Evolutionary conservation across 1,284 basidiomycete species (phyloP), one percentile per base, ranked within the genome.

Genomic region (Leccinum solheimii): DNA sequence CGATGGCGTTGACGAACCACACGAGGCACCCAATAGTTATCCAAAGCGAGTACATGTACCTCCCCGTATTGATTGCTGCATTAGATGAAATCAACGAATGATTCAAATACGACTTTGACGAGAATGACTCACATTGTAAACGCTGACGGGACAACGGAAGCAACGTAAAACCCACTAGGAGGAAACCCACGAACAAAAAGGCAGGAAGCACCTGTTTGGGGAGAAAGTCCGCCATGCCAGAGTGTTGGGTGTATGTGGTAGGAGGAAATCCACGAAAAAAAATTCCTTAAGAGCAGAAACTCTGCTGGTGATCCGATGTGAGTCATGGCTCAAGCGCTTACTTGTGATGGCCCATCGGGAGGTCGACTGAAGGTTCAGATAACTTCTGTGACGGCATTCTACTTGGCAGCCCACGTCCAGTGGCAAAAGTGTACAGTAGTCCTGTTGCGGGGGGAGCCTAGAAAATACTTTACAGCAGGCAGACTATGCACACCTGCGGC

Each of bases 31-130:
- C 79, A 3, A 86, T 51, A 2, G 80, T 79, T 3, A 81, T 76
- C 89, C 88, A 92, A 43, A 78, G 67, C 74, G 92, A 88, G 72
- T 82, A 86, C 55, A 86, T 72, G 62, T 88, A 81, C 9, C 87
- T 88, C 36, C 87, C 88, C 10, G 76, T 73, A 63, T 83, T 83
- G 79, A 80, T 79, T 19, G 78, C 81, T 77, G 23, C 11, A 52
- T 49, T 1, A 8, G 16, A 55, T 53, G 1, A 9, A 36, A 55
- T 58, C 19, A 53, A 26, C 2, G 11, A 7, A 32, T 14, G 10
- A 45, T 13, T 14, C 10, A 23, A 26, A 19, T 27, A 13, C 7
- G 6, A 38, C 13, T 23, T 48, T 14, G 11, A 49, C 7, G 4
- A 19, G 21, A 36, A 45, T 1, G 7, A 58, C 66, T 54, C 49